phyloP scores from a whole-genome alignment of 257 asterid species.

The Osmanthus fragrans region DNA sequence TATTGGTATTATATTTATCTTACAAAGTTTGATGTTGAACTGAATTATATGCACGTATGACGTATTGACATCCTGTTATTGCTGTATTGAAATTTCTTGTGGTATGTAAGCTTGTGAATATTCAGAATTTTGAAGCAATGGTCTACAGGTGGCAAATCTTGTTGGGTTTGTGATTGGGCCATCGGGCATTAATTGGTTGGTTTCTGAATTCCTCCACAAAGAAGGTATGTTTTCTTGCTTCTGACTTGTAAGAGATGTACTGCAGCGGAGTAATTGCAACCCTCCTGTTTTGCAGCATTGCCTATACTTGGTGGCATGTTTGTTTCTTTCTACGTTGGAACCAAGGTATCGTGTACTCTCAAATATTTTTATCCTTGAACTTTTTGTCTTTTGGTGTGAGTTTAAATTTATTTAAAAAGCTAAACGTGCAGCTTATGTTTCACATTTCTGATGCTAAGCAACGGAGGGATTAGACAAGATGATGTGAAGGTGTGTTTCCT shows the following conservation, averaged over 20 bases:
- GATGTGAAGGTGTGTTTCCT: constrained; percentile 31
- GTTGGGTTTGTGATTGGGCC: constrained; percentile 98
- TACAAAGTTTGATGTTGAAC: constrained; percentile 10
- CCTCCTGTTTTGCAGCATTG: constrained; percentile 55
- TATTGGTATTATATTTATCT: neutral
- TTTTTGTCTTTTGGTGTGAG: constrained; percentile 19
- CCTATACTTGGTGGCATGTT: constrained; percentile 69
- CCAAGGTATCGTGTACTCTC: constrained; percentile 58
- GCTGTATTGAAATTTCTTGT: constrained; percentile 7
- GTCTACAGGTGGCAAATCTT: constrained; percentile 85
- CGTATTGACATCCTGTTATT: neutral
- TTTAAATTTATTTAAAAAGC: constrained; percentile 24
- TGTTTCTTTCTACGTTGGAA: constrained; percentile 78
- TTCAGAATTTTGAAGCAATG: constrained; percentile 19
- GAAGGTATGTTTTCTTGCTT: constrained; percentile 49
- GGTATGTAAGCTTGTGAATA: neutral
- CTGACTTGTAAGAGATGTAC: neutral
- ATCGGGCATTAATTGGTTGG: constrained; percentile 87
- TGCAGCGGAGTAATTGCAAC: constrained; percentile 19
- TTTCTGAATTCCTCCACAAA: constrained; percentile 63
- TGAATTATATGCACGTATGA: neutral
- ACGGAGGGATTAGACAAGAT: constrained; percentile 45
- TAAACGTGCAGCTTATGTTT: constrained; percentile 76
- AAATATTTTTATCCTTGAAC: constrained; percentile 1
- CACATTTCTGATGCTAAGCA: constrained; percentile 81